Evolutionary conservation across 73 alveolate genomes (phyloP), one percentile per base, ranked within the genome.

Genomic region (Symbiodinium pilosum): DNA sequence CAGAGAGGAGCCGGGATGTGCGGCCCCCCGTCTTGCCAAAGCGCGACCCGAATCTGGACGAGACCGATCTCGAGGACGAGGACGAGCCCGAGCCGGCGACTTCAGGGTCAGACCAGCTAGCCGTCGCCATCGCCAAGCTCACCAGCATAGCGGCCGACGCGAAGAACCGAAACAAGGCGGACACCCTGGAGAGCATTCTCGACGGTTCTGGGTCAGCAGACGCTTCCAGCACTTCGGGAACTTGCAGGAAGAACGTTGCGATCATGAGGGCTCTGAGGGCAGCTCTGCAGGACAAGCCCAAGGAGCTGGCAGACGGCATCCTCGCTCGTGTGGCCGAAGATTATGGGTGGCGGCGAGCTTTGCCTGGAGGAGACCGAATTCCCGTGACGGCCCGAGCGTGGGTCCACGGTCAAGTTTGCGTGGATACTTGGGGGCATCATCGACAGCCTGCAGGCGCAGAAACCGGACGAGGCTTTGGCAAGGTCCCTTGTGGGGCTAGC

Each of bases 251-350:
- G 41, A 73, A 86, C 42, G 51, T 84, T 0, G 94, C 94, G 0
- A 84, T 42, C 20, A 4, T 86, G 14, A 47, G n/a, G 21, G 43
- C 40, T 0, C 84, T 86, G 5, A 1, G 59, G 7, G 40, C 34
- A 30, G 83, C 94, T 30, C 8, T 86, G 64, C 28, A 2, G 43
- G 94, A 86, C 16, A 34, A n/a, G 12, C 94, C 94, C 40, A 32
- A 34, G 18, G 94, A 86, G 84, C 28, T 86, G 14, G 64, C 41
- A 9, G 56, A 43, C n/a, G 59, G 64, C 32, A 12, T 86, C 42
- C 59, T 52, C 11, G 24, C 24, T n/a, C 54, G 43, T n/a, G 54
- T 86, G 94, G 28, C 30, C 42, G 44, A 16, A 18, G 94, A 0
- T 1, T 14, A 1, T 40, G 40, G 8, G 16, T 18, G 1, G 30